A percentile compares a stretch with the other conserved stretches of the same genome.
Conservation (phyloP, 495 filamentous ascomycete species). For the Staphylotrichum longicolle region DNA sequence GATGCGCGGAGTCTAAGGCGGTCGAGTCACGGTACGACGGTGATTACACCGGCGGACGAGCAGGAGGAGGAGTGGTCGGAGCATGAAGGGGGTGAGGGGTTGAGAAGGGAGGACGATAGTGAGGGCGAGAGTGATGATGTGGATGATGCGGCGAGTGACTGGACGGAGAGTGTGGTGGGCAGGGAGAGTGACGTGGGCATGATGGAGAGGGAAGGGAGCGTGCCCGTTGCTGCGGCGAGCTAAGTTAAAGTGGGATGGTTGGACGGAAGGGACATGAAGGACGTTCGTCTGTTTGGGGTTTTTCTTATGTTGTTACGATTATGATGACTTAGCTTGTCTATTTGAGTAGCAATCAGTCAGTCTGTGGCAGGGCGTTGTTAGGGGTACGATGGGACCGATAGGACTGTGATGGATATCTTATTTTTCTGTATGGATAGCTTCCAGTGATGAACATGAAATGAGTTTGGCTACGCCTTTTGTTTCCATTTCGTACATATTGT, state of each 20-base stretch:
- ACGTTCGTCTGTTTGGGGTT: constrained; percentile 16
- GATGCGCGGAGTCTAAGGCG: constrained; percentile 16
- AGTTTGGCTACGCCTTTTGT: neutral
- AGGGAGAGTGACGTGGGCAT: constrained; percentile 24
- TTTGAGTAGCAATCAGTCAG: constrained; percentile 6
- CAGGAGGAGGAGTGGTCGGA: constrained; percentile 42
- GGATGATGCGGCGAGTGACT: constrained; percentile 39
- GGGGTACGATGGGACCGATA: no score
- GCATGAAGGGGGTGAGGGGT: constrained; percentile 10
- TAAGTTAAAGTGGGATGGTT: constrained; percentile 2
- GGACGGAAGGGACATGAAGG: neutral
- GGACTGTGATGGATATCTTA: neutral
- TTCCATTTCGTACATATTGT: neutral
- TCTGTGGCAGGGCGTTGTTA: neutral
- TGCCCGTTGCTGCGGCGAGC: constrained; percentile 13
- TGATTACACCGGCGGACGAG: constrained; percentile 58
- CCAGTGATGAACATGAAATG: constrained; percentile 13
- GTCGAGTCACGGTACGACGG: constrained; percentile 37
- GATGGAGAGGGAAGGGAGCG: constrained; percentile 10
- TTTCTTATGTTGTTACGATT: constrained; percentile 18
- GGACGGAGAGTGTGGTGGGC: constrained; percentile 37
- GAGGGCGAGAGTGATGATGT: constrained; percentile 7
- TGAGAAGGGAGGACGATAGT: constrained; percentile 10
- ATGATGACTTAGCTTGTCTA: constrained; percentile 3
- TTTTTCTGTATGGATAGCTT: constrained; percentile 11